Base-by-base conservation (phyloP, 352 stramenopile genomes). In the Globisporangium rhizosaccharum region DNA sequence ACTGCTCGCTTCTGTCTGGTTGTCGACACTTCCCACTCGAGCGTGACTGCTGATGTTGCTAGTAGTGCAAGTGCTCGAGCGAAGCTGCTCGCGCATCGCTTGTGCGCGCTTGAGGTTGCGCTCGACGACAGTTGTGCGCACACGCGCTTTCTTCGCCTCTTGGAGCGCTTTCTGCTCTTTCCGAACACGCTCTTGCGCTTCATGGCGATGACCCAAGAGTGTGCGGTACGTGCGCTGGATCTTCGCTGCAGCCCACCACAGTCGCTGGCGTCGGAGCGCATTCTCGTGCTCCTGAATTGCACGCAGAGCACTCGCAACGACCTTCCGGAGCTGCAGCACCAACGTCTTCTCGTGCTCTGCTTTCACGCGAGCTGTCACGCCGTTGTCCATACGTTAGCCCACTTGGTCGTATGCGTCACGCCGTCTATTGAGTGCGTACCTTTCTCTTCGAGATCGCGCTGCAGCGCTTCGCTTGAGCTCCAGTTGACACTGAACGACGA, bases 381-480 rank as follows among this genome's bases (percentile, higher is more conserved):
- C 5, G 52, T 8, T 7, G 8, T 45, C 26, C 26, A 55, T 6
- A 47, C 2, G 26, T 63, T 25, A 57, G 18, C 23, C 11, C 28
- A 15, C 14, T 33, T 10, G 50, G 39, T 44, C 11, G 11, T 10
- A 23, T 4, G 1, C 3, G 39, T 30, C 26, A 4, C 18, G 33
- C 33, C 3, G 8, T 39, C 7, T 9, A 37, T 15, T 20, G 12
- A 20, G 20, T 11, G 18, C 53, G 4, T 17, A 83, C 73, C 75
- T 70, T 85, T 77, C 33, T 61, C 61, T 52, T 70, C 59, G 30
- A 84, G 47, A 30, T 86, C 73, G 51, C 72, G 71, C 36, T 81
- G 53, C 20, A 88, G 64, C 11, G 73, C 71, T 28, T 80, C 77
- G 26, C 63, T 81, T 3, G 75, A 80, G 51, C 73, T 84, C 75